Percentiles rank a stretch among this genome's conserved stretches.
phyloP scores from a whole-genome alignment of 2,329 filamentous ascomycete species.

The Westerdykella ornata region DNA sequence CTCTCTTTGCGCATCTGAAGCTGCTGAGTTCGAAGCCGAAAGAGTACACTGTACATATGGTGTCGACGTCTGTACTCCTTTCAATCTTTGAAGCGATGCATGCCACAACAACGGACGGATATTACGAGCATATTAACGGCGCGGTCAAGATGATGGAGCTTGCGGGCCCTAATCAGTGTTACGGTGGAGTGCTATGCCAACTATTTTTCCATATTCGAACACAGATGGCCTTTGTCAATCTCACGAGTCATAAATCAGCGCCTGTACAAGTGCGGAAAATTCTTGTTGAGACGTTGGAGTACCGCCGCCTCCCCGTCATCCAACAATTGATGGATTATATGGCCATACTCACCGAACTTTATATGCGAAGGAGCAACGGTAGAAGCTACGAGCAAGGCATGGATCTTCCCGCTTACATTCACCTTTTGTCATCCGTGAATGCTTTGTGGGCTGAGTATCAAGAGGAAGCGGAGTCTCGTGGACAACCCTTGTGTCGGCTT shows the following conservation, averaged over 20 bases:
- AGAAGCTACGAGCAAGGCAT: constrained; percentile 6
- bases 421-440: too few relatives aligned
- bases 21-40: constrained; percentile 9
- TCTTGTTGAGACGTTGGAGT: constrained; percentile 16
- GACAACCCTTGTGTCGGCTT: not conserved
- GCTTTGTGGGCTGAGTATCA: constrained; percentile 10
- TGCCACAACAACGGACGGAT: constrained; percentile 22
- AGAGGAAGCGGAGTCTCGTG: constrained; percentile 2
- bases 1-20: constrained; percentile 17
- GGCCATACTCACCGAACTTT: constrained; percentile 14
- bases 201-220: constrained; percentile 28
- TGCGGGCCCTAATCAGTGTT: constrained; percentile 21
- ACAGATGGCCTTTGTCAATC: constrained; percentile 11
- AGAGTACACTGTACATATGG: constrained; percentile 24
- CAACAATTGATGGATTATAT: constrained; percentile 22
- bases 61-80: constrained; percentile 27
- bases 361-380: constrained; percentile 3
- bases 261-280: constrained; percentile 9
- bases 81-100: constrained; percentile 31
- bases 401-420: too few relatives aligned
- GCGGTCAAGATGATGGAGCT: constrained; percentile 24
- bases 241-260: constrained; percentile 5
- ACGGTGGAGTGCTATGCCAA: constrained; percentile 23
- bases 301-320: constrained; percentile 18
- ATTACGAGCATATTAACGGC: constrained; percentile 26